Evolutionary conservation across 306 rosid species (phyloP), one percentile per base, ranked within the genome.

Genomic region (Quillaja saponaria): DNA sequence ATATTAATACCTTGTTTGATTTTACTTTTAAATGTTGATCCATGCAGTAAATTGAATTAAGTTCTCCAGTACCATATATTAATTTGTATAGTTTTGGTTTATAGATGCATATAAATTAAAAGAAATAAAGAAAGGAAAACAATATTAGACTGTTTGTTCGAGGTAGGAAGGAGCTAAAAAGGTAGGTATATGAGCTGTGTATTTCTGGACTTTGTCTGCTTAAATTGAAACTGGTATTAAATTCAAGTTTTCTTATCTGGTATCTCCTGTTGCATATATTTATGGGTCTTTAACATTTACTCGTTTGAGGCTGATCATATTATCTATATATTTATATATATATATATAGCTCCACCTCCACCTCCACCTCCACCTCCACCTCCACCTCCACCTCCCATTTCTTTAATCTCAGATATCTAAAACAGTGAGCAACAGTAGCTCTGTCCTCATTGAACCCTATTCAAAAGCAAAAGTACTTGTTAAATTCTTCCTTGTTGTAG

Each of bases 181-280:
- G 54, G 3, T 12, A 25, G 28, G 65, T 15, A 76, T 68, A 61
- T 68, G 64, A 70, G 78, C 74, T 71, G 85, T 72, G 80, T 55
- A 46, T 49, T 49, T 74, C 71, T 72, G 74, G 68, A 55, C 48
- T 60, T 31, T 60, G 41, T 25, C 37, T 62, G 57, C 39, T 57
- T 68, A 55, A 74, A 69, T 70, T 47, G 62, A 74, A 70, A 52
- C 72, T 67, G 45, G 71, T 71, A 76, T 76, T 75, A 74, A 78
- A 78, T 65, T 71, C 66, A 81, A 76, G 87, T 70, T n/a, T n/a
- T 76, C 78, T 81, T 74, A 81, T 64, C 76, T 71, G 73, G 69
- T 76, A 72, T n/a, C n/a, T n/a, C n/a, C n/a, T n/a, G n/a, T n/a
- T n/a, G n/a, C n/a, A n/a, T n/a, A n/a, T n/a, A n/a, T n/a, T n/a